Base-by-base conservation (phyloP, 2,329 filamentous ascomycete species). In the Eurotiales sp. region DNA sequence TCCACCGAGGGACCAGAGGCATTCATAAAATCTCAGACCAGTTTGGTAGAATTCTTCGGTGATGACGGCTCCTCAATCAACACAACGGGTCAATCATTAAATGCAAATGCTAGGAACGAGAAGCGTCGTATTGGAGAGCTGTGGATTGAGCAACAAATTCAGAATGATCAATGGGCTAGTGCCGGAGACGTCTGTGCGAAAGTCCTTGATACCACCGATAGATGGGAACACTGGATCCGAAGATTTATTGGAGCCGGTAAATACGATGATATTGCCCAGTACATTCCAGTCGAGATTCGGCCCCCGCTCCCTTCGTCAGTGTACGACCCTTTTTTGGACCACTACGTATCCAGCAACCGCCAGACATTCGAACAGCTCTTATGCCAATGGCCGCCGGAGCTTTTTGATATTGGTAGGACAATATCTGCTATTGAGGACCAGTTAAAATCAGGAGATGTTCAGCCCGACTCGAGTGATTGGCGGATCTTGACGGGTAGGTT, bases 201-300 rank as follows among this genome's bases (percentile, higher is more conserved):
- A 62, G 91, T 96, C 0, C 76, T 99, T 1, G 84, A 84, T 39
- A 89, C 86, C 1, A 83, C 90, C 1, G 78, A 86, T 43, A 78
- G 86, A 59, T 99, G 93, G 93, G 91, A 97, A 71, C 89, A 95
- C 61, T 97, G 92, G 90, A 87, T 95, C 4, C 95, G 88, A 83
- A 86, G 83, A 0, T 99, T 99, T 71, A 89, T 90, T 7, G 86
- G 90, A 36, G 87, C 88, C 2, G 81, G 88, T 57, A 90, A 85
- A 63, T 90, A 95, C 60, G 89, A 96, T 65, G 91, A 96, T 60
- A 96, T 99, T 55, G 87, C 88, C 4, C 80, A 87, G 30, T 85
- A 87, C 61, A 88, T 99, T 25, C 93, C 93, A 0, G 84, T 82
- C 1, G 82, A 84, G n/a, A 78, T 95, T 65, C 82, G 81, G 23